Base-by-base conservation (phyloP, 495 filamentous ascomycete genomes). In the Cercophora sp. region DNA sequence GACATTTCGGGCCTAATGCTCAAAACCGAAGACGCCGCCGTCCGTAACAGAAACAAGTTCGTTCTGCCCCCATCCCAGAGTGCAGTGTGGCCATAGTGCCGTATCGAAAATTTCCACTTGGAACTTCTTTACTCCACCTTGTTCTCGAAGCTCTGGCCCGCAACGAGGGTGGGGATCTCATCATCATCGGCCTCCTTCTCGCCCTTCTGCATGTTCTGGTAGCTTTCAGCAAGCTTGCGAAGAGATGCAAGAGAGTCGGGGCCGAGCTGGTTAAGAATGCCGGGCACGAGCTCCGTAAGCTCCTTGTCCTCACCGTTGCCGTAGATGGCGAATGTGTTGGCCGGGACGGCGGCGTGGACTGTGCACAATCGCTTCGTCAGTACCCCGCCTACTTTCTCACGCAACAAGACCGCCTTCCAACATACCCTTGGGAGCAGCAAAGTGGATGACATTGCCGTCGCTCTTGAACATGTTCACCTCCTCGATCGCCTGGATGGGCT, bases 401-500 rank as follows among this genome's bases (percentile, higher is more conserved):
- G 39, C 15, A 32, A 20, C 46, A 44, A 43, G 40, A 11, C 4
- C 13, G n/a, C 13, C 39, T 20, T 11, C 1, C n/a, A 25, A 78
- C 79, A 62, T 72, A 97, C 93, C 93, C 78, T 96, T 96, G 47
- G 93, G 93, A 58, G 88, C 88, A 64, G 88, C 84, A 71, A 98
- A 98, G 82, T 98, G 93, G 70, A 98, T 97, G 72, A 98, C 93
- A 74, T 98, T 98, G 63, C 93, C 93, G 66, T 98, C 93, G 71
- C 88, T 86, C 84, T 97, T 98, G 85, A 97, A 97, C 94, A 97
- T 98, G 84, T 98, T 98, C 68, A 98, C 93, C 79, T 98, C 93
- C 83, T 98, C 93, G 63, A 98, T 97, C 51, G 86, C 89, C 80
- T 96, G 91, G 77, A 98, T 96, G 65, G 93, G 90, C 79, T 93